Base-by-base conservation (phyloP, 2,329 filamentous ascomycete species). In the Colletotrichum tropicicola region DNA sequence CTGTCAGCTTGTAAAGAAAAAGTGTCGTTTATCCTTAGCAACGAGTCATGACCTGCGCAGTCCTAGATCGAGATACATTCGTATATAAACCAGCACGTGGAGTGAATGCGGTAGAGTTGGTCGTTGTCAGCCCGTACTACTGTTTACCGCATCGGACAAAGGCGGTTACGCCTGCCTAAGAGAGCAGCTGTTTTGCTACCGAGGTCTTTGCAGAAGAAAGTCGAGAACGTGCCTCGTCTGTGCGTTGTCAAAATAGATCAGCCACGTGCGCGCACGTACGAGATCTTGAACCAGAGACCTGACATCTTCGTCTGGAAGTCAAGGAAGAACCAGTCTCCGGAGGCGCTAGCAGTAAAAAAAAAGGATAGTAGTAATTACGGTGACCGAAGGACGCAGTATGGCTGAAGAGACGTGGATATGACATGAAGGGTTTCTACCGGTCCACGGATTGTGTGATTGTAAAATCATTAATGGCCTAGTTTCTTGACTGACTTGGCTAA, bases 141-240 rank as follows among this genome's bases (percentile, higher is more conserved):
- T n/a, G n/a, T n/a, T n/a, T n/a, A n/a, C n/a, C n/a, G n/a, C n/a
- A n/a, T n/a, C n/a, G n/a, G n/a, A n/a, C n/a, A n/a, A n/a, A n/a
- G n/a, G n/a, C n/a, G n/a, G n/a, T n/a, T n/a, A n/a, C n/a, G n/a
- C n/a, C n/a, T n/a, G n/a, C n/a, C n/a, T n/a, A n/a, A n/a, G n/a
- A n/a, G n/a, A n/a, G 39, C 13, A 15, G 32, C 32, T 6, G 32
- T 4, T n/a, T 39, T 37, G 12, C 32, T 30, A 5, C 25, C 15
- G 30, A 51, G 13, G 28, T 19, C 30, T 37, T 52, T 35, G 30
- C 49, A 27, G 21, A 52, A 52, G 19, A 39, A 23, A 13, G 30
- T 54, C 51, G 43, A 37, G 51, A 44, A 54, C 27, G 32, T 35
- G 35, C 35, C 51, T 44, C 30, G 51, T 43, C 51, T 43, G 51